Conservation (phyloP, 2,329 filamentous ascomycete genomes). For the Tothia fuscella region DNA sequence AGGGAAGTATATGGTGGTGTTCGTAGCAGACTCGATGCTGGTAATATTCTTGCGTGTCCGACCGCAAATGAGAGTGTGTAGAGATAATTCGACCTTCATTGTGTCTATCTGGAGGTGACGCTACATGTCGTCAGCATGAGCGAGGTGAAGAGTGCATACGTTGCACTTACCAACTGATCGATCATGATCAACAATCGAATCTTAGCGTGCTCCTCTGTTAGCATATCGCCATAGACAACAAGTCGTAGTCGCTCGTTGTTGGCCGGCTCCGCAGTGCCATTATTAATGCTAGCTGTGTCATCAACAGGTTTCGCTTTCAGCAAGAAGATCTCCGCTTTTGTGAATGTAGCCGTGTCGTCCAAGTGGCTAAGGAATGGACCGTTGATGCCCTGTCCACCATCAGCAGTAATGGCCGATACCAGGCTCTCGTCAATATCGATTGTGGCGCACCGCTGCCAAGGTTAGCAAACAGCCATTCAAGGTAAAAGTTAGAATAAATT, state of each 20-base stretch:
- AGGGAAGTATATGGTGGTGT: slow-evolving; percentile 96
- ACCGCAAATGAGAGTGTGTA: slow-evolving; percentile 87
- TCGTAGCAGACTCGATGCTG: slow-evolving; percentile 86
- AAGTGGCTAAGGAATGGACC: slow-evolving; percentile 70
- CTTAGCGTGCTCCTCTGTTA: slow-evolving; percentile 95
- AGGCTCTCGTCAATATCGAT: slow-evolving; percentile 89
- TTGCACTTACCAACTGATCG: slow-evolving; percentile 64
- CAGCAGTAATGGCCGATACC: slow-evolving; percentile 57
- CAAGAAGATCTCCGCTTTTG: slow-evolving; percentile 92
- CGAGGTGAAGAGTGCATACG: slow-evolving; percentile 2
- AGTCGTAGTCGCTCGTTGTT: slow-evolving; percentile 82
- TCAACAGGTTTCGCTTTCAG: slow-evolving; percentile 77
- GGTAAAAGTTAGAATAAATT: slow-evolving; percentile 9
- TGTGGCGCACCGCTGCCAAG: slow-evolving; percentile 45
- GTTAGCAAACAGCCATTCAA: slow-evolving; percentile 1
- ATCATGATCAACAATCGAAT: slow-evolving; percentile 94
- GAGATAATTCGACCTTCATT: slow-evolving; percentile 69
- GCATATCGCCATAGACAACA: slow-evolving; percentile 87
- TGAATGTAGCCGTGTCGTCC: slow-evolving; percentile 75
- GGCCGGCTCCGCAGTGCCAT: slow-evolving; percentile 67
- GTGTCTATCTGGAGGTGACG: slow-evolving; percentile 65
- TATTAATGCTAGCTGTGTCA: slow-evolving; percentile 62
- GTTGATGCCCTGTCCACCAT: slow-evolving; percentile 50
- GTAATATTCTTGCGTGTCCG: slow-evolving; percentile 96
- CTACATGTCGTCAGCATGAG: slow-evolving; percentile 34